Evolutionary conservation across 148 eudicot genomes (phyloP), one percentile per base, ranked within the genome.

Genomic region (Pouteria glomerata): DNA sequence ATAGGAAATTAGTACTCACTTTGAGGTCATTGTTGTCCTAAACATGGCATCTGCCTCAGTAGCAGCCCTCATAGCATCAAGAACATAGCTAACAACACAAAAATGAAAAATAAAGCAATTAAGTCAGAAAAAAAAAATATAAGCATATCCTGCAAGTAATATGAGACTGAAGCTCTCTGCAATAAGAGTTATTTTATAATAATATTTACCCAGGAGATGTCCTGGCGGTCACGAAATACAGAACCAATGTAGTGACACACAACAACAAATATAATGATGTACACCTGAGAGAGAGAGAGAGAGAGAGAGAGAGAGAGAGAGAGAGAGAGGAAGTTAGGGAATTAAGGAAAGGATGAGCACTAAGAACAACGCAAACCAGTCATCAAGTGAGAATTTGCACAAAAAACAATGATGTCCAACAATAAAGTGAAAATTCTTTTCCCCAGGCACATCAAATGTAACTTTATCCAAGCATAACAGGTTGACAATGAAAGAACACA

Each of bases 191-290:
- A 69, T 26, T 24, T 7, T 42, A 1, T 41, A 18, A 15, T 15
- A 41, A 8, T 0, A 23, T 19, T 73, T 88, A 91, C 99, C 97
- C 99, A 2, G 97, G 99, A 71, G 97, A 91, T 56, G 99, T 84
- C 78, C 89, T 82, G 52, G 97, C 74, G 1, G 99, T 89, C 44
- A 88, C 39, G 66, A 95, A 91, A 77, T 89, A 95, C 57, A 91
- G 99, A 68, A 72, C 82, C 86, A 95, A 83, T 35, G 99, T 88
- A 62, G 84, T 87, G 29, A 88, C 78, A 79, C 85, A 85, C 70
- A 95, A 86, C 64, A 85, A 45, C 42, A 85, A 63, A 79, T 91
- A 95, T 19, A 85, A 53, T 35, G 86, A 82, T 33, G 86, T 71
- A 74, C 83, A 89, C 99, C 99, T 95, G 80, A 41, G 35, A 50